These are phyloP conservation scores for Coniochaeta sp. DNA, from an alignment of 2,329 filamentous ascomycete species.

Conservation along the genomic window DNA sequence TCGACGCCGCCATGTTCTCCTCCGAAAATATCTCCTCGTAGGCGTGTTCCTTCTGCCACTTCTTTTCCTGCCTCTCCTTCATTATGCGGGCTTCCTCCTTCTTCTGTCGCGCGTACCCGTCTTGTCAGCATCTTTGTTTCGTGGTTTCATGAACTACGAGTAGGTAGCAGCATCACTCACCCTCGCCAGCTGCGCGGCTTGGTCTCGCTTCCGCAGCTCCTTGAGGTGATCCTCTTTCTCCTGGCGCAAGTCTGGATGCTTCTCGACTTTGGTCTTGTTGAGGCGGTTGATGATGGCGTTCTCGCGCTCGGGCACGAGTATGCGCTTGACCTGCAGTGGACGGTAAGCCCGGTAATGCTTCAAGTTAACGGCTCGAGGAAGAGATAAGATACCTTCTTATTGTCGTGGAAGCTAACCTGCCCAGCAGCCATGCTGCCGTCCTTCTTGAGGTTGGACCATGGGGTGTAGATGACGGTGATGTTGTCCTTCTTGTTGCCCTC, in stretches of 20 bases:
- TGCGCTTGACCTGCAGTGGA: constrained; percentile 54
- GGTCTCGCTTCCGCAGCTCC: constrained; percentile 65
- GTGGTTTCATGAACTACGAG: too few species aligned
- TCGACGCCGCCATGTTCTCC: constrained; percentile 67
- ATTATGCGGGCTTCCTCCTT: constrained; percentile 68
- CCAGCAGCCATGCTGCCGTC: constrained; percentile 92
- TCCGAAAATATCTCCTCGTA: constrained; percentile 90
- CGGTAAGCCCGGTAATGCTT: too few species aligned
- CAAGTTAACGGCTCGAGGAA: too few species aligned
- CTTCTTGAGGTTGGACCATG: constrained; percentile 91
- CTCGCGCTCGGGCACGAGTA: constrained; percentile 73
- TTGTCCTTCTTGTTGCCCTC: constrained; percentile 99
- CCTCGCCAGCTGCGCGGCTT: constrained; percentile 51
- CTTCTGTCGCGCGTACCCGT: constrained; percentile 40
- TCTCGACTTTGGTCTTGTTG: constrained; percentile 92
- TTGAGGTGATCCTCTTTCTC: constrained; percentile 74
- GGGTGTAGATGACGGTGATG: constrained; percentile 92
- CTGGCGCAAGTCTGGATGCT: constrained; percentile 72
- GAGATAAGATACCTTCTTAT: constrained; percentile 48
- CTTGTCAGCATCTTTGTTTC: constrained; percentile 4
- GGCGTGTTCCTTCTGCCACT: constrained; percentile 94
- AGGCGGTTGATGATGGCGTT: constrained; percentile 94
- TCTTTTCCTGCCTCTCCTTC: constrained; percentile 80
- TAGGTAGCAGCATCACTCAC: constrained; percentile 32
- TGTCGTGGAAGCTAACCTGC: constrained; percentile 91